phyloP scores from a whole-genome alignment of 2,329 filamentous ascomycete genomes.

The Cladosporium sp. region DNA sequence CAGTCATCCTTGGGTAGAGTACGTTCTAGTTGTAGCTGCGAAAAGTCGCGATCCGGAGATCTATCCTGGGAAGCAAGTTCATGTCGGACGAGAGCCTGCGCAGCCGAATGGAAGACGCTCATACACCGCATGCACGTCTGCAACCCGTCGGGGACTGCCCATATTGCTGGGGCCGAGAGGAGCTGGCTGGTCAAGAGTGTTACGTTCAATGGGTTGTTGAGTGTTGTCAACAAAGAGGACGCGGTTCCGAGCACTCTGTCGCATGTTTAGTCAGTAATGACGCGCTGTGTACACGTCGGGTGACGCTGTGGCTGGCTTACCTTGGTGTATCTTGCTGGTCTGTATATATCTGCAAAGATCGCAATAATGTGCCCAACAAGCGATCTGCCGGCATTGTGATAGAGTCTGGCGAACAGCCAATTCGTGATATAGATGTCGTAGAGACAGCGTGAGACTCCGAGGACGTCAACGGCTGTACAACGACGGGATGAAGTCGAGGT shows the following conservation, averaged over 20 bases:
- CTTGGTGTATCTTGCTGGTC: slow-evolving; percentile 56
- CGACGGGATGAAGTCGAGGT: neutral
- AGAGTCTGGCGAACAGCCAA: neutral
- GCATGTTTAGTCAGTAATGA: slow-evolving; percentile 14
- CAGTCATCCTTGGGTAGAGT: slow-evolving; percentile 48
- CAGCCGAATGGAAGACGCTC: slow-evolving; percentile 68
- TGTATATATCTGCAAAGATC: slow-evolving; percentile 57
- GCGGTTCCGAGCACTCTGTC: slow-evolving; percentile 58
- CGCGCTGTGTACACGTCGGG: neutral
- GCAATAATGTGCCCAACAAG: slow-evolving; percentile 62
- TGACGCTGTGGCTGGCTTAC: slow-evolving; percentile 32
- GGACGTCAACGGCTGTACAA: too few species aligned
- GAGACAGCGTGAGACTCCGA: too few species aligned
- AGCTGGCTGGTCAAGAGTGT: slow-evolving; percentile 69
- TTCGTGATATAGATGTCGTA: too few species aligned
- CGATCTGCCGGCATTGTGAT: slow-evolving; percentile 47
- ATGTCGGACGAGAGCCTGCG: slow-evolving; percentile 51
- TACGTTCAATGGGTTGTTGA: slow-evolving; percentile 72
- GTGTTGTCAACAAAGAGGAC: slow-evolving; percentile 61
- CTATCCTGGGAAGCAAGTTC: slow-evolving; percentile 34
- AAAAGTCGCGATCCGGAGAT: slow-evolving; percentile 23
- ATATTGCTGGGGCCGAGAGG: slow-evolving; percentile 67
- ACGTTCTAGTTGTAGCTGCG: slow-evolving; percentile 27
- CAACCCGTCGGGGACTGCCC: slow-evolving; percentile 59
- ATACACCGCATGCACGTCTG: slow-evolving; percentile 62